Evolutionary conservation across 441 rosid species (phyloP), one percentile per base, ranked within the genome.

Genomic region (Croton laevigatus): DNA sequence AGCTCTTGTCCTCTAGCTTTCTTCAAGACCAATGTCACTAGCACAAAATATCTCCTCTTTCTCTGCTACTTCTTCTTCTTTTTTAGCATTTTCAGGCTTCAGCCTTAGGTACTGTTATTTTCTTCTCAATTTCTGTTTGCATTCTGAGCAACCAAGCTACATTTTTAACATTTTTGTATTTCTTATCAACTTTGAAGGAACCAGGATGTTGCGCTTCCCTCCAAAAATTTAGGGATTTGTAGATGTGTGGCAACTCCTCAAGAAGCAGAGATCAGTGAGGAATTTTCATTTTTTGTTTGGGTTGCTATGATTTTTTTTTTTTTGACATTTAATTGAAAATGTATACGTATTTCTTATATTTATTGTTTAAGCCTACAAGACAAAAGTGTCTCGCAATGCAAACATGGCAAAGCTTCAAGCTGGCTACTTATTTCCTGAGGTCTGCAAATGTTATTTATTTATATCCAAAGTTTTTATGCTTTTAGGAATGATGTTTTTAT

Each of bases 371-470:
- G 98, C 84, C 59, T 91, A 85, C 87, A 91, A 77, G 85, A 95
- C 98, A 1, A 85, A 81, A n/a, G 98, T 95, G 38, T 85, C 88
- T 45, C 81, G 99, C 48, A 95, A 95, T 80, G 85, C 78, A 66
- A 93, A 93, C 86, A 84, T 95, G 73, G 89, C 90, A 59, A 95
- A 95, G 78, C 97, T 95, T 82, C 97, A 95, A 82, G 99, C 98
- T 75, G 98, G 99, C 40, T 95, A 93, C 83, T 73, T 95, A 51
- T 95, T 95, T 81, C 98, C 97, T 0, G 98, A 95, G 98, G 98
- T 91, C 53, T 76, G 93, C 70, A 54, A 53, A 49, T 36, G 34
- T 7, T 2, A 27, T 27, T 1, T 27, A 27, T 36, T 8, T 53
- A 8, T 49, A 49, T 11, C 14, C 23, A 3, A 16, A 49, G 45